Evolutionary conservation across 1,284 basidiomycete genomes (phyloP).

Genomic region (Malassezia caprae): DNA sequence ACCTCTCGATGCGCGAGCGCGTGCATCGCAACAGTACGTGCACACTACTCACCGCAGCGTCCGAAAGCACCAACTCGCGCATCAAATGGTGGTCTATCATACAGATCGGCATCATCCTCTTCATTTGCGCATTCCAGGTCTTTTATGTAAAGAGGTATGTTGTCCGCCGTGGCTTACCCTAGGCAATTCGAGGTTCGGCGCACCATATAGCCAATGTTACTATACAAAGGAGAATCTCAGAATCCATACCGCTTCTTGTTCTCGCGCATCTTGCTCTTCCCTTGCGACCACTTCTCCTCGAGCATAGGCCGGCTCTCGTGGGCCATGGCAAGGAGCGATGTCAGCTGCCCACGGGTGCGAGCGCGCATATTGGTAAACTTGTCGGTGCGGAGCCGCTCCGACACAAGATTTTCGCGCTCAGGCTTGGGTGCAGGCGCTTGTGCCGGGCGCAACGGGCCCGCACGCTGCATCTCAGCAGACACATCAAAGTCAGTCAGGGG

Average conservation of each 20-base stretch:
- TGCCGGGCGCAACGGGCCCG: slow-evolving; percentile 11
- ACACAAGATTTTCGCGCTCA: slow-evolving; percentile 7
- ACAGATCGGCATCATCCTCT: slow-evolving; percentile 75
- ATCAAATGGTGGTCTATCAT: slow-evolving; percentile 99
- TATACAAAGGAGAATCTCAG: slow-evolving; percentile 2
- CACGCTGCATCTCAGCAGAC: slow-evolving; percentile 8
- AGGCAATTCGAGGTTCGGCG: slow-evolving; percentile 21
- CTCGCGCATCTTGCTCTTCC: slow-evolving; percentile 18
- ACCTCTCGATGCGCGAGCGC: slow-evolving; percentile 85
- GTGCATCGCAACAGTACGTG: slow-evolving; percentile 72
- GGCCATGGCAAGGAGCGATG: slow-evolving; percentile 32
- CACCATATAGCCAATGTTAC: slow-evolving; percentile 3
- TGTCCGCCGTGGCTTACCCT: background rate
- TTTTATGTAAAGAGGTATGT: slow-evolving; percentile 75
- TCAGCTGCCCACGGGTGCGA: slow-evolving; percentile 36
- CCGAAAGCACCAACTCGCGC: slow-evolving; percentile 63
- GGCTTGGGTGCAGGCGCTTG: slow-evolving; percentile 14
- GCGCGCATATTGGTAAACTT: slow-evolving; percentile 24
- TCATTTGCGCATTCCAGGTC: slow-evolving; percentile 89
- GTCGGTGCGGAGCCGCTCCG: slow-evolving; percentile 20
- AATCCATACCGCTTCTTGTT: slow-evolving; percentile 26
- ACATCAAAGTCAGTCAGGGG: slow-evolving; percentile 6
- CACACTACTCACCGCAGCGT: slow-evolving; percentile 32
- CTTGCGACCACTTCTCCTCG: slow-evolving; percentile 34
- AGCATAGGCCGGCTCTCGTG: slow-evolving; percentile 27